Evolutionary conservation across 805 yeast species (phyloP), one percentile per base, ranked within the genome.

Genomic region (Wickerhamomyces chaumierensis): DNA sequence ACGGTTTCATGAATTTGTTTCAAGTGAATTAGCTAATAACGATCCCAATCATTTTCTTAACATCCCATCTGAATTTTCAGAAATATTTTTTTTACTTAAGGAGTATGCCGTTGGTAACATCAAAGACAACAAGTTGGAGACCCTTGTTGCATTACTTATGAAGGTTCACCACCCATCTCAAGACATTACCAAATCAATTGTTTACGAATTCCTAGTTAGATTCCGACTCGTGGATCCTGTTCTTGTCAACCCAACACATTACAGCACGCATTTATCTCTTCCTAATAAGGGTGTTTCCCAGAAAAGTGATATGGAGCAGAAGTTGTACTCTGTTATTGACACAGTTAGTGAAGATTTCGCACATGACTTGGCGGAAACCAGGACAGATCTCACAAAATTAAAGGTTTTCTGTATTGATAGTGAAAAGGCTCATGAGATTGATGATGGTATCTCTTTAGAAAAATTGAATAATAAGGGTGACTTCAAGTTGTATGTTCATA

Each of bases 341-440:
- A 48, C 42, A n/a, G 37, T 36, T 28, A 25, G 20, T n/a, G 42
- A 45, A 19, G 23, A 39, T 8, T 31, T 31, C 15, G 34, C 19
- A 4, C 18, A 23, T 14, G 52, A 53, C 31, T 36, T 48, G 3
- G 48, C 55, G 0, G 37, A 38, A 2, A 35, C 54, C 18, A 60
- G 81, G 47, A 46, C 46, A n/a, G 65, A 66, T 20, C 71, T 67
- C 45, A 58, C 58, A 0, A 59, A 66, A 34, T 51, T 69, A 12
- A 69, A 73, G 0, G 77, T 87, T 2, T 90, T 76, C 55, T 87
- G 96, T 58, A 85, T 90, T 42, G 98, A 92, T 59, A 68, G 80
- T 3, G 73, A 65, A 3, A 68, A 68, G 33, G 95, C 97, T 0
- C 80, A 81, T 47, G 97, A 92, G 57, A 81, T 92, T 42, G 98